These are phyloP conservation scores for Quercus alba DNA, from an alignment of 306 rosid species.

Conservation along the genomic window DNA sequence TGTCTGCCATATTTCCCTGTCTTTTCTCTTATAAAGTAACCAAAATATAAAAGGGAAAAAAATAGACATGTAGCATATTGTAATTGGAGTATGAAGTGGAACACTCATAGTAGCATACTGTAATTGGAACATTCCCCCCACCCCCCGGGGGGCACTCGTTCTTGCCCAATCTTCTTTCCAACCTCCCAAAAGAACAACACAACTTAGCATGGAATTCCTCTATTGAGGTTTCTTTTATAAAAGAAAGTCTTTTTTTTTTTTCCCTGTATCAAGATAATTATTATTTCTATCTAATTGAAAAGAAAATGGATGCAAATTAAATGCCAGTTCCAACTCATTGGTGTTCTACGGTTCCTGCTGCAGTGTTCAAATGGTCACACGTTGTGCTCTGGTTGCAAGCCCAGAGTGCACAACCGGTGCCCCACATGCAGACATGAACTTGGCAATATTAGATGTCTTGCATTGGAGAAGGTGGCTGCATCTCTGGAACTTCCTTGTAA, in stretches of 20 bases:
- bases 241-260: neutral
- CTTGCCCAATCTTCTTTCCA: too few species aligned
- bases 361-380: slow-evolving; percentile 98
- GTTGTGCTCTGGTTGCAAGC: slow-evolving; percentile 89
- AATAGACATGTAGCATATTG: too few species aligned
- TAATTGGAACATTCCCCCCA: neutral
- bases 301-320: neutral
- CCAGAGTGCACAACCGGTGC: slow-evolving; percentile 92
- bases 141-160: fast-evolving
- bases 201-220: too few species aligned
- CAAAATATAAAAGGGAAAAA: too few species aligned
- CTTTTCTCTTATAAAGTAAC: too few species aligned
- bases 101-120: too few species aligned
- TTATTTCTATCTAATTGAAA: neutral
- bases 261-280: neutral
- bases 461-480: slow-evolving; percentile 93
- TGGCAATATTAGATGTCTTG: slow-evolving; percentile 92
- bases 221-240: too few species aligned
- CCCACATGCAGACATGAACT: slow-evolving; percentile 95
- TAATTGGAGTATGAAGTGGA: too few species aligned
- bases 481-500: slow-evolving; percentile 92
- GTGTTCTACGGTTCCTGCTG: slow-evolving; percentile 16
- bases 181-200: too few species aligned
- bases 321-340: neutral
- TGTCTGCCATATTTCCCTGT: too few species aligned